phyloP scores from a whole-genome alignment of 2,329 filamentous ascomycete genomes.

The Didymella exigua region DNA sequence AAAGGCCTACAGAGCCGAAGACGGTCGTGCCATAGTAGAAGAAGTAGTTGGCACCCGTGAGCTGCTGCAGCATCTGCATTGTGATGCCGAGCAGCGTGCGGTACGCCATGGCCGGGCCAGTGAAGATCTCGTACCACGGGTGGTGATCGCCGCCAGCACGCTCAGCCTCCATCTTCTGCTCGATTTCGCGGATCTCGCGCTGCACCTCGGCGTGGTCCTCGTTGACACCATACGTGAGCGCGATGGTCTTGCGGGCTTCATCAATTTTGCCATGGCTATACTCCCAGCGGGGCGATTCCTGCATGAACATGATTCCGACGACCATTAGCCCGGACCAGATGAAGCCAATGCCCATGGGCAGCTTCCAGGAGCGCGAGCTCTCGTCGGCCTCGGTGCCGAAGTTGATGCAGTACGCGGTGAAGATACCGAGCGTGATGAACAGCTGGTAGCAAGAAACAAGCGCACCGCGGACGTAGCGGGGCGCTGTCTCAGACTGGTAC shows the following conservation, averaged over 20 bases:
- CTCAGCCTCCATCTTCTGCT: constrained; percentile 61
- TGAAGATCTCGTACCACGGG: constrained; percentile 64
- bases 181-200: constrained; percentile 61
- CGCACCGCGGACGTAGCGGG: constrained; percentile 67
- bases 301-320: constrained; percentile 60
- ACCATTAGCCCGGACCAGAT: constrained; percentile 62
- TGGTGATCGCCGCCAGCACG: constrained; percentile 44
- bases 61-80: constrained; percentile 69
- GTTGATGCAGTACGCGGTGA: constrained; percentile 58
- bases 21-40: constrained; percentile 53
- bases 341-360: constrained; percentile 66
- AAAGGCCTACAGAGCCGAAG: constrained; percentile 50
- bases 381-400: constrained; percentile 61
- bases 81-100: constrained; percentile 66
- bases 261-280: constrained; percentile 62
- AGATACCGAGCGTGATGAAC: constrained; percentile 72
- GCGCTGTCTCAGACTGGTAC: constrained; percentile 71
- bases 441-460: constrained; percentile 70
- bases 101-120: constrained; percentile 69
- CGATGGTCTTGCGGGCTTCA: constrained; percentile 57
- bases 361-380: constrained; percentile 64
- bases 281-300: constrained; percentile 63
- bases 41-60: constrained; percentile 72
- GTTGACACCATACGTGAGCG: constrained; percentile 61
- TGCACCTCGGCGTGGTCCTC: constrained; percentile 61